These are phyloP conservation scores for Vachellia pachyceras DNA, from an alignment of 306 rosid genomes.

Conservation along the genomic window DNA sequence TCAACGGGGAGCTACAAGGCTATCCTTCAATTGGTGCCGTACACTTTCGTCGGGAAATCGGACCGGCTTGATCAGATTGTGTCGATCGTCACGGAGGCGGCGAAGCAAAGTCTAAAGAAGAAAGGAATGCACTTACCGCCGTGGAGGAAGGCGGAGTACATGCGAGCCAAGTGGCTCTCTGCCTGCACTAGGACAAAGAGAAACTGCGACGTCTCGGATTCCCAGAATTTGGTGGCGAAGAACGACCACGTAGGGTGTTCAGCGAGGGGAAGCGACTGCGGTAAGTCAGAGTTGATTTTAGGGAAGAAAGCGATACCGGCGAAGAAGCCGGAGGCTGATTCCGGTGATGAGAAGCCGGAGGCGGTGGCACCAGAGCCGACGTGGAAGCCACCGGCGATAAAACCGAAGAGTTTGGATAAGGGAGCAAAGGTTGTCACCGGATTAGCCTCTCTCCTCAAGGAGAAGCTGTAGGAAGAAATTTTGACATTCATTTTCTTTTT, in stretches of 20 bases:
- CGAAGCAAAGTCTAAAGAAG: conserved; percentile 86
- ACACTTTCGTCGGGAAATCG: conserved; percentile 80
- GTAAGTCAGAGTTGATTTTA: conserved; percentile 70
- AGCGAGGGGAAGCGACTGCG: conserved; percentile 48
- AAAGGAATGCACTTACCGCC: conserved; percentile 96
- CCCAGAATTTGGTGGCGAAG: neutral
- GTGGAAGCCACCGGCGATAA: conserved; percentile 90
- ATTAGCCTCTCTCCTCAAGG: conserved; percentile 82
- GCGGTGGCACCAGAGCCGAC: conserved; percentile 23
- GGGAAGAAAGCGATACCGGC: conserved; percentile 50
- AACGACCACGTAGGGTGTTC: conserved; percentile 22
- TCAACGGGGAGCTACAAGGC: conserved; percentile 87
- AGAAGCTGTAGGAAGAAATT: conserved; percentile 59
- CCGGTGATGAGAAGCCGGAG: conserved; percentile 28
- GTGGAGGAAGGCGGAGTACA: conserved; percentile 91
- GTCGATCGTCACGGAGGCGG: conserved; percentile 78
- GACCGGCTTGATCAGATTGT: conserved; percentile 85
- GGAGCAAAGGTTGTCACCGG: conserved; percentile 83
- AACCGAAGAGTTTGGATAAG: conserved; percentile 72
- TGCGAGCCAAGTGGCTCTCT: conserved; percentile 92
- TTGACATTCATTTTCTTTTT: neutral
- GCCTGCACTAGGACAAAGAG: conserved; percentile 48
- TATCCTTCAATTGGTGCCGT: conserved; percentile 83
- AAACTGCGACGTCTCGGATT: neutral
- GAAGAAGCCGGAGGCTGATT: conserved; percentile 3